These are phyloP conservation scores for Pseudomonodictys pantanalensis DNA, from an alignment of 495 filamentous ascomycete genomes.

Conservation along the genomic window DNA sequence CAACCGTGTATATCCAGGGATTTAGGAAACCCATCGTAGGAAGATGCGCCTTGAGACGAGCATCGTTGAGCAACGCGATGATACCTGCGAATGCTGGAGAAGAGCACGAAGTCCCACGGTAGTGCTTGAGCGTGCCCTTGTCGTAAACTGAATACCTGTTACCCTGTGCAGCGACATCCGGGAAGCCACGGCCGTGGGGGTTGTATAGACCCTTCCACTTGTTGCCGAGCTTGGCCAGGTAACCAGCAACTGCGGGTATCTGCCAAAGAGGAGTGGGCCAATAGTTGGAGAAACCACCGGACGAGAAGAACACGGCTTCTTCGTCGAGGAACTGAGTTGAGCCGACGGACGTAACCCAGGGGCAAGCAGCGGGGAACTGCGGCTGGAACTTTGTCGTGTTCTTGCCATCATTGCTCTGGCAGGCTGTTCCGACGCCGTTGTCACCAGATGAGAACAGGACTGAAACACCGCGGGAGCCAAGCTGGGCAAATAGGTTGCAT, in stretches of 20 bases:
- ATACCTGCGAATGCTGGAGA: conserved; percentile 34
- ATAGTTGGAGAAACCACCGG: conserved; percentile 41
- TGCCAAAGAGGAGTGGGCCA: conserved; percentile 38
- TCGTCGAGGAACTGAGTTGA: conserved; percentile 36
- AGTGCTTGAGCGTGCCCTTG: conserved; percentile 26
- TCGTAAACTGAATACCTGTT: conserved; percentile 32
- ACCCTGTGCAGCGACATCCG: conserved; percentile 40
- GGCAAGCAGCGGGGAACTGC: conserved; percentile 39
- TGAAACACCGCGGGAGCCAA: conserved; percentile 39
- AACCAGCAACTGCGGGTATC: conserved; percentile 27
- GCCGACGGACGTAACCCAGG: conserved; percentile 40
- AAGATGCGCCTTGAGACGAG: conserved; percentile 31
- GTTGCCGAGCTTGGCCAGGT: conserved; percentile 31
- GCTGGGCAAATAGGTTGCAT: conserved; percentile 38
- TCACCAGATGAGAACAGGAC: conserved; percentile 41
- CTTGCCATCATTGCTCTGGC: conserved; percentile 35
- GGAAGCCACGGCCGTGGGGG: conserved; percentile 37
- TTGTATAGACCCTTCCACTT: conserved; percentile 38
- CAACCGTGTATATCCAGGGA: conserved; percentile 38
- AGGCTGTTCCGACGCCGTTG: conserved; percentile 35
- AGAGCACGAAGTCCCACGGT: conserved; percentile 40
- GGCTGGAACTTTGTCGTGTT: conserved; percentile 37
- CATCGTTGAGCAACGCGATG: conserved; percentile 41
- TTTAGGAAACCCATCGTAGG: conserved; percentile 42
- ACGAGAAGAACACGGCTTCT: conserved; percentile 34